Evolutionary conservation across 352 stramenopile genomes (phyloP).

Genomic region (Aphanomyces stellatus): DNA sequence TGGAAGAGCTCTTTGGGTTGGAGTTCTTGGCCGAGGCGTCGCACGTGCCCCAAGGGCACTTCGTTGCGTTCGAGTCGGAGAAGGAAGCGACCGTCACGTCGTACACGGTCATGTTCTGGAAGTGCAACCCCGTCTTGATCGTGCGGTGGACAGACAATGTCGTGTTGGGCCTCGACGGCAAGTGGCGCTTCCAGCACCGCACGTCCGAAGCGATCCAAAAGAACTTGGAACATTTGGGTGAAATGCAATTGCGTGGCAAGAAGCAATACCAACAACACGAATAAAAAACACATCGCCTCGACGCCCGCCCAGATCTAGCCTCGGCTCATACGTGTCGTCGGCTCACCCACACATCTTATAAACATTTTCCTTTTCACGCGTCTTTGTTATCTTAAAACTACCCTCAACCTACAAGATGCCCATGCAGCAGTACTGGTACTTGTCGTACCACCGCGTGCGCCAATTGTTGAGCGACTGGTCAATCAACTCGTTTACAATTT

Average conservation of each 20-base stretch:
- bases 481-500: conserved; percentile 80
- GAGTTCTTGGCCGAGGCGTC: conserved; percentile 76
- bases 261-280: conserved; percentile 75
- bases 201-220: conserved; percentile 74
- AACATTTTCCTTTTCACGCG: too few species aligned
- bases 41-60: conserved; percentile 72
- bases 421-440: conserved; percentile 83
- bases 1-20: conserved; percentile 58
- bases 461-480: conserved; percentile 85
- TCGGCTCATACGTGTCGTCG: background rate
- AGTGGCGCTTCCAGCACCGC: conserved; percentile 68
- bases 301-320: background rate
- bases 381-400: too few species aligned
- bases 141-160: conserved; percentile 73
- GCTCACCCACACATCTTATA: too few species aligned
- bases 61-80: conserved; percentile 48
- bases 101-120: conserved; percentile 74
- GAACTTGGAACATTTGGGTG: conserved; percentile 82
- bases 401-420: conserved; percentile 72
- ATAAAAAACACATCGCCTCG: background rate
- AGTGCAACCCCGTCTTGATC: conserved; percentile 77
- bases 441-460: conserved; percentile 86
- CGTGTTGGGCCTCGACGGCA: conserved; percentile 50
- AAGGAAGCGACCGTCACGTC: conserved; percentile 45
- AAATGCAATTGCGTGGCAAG: conserved; percentile 84